Conservation (phyloP, 805 yeast genomes). For the Yamadazyma olivae region DNA sequence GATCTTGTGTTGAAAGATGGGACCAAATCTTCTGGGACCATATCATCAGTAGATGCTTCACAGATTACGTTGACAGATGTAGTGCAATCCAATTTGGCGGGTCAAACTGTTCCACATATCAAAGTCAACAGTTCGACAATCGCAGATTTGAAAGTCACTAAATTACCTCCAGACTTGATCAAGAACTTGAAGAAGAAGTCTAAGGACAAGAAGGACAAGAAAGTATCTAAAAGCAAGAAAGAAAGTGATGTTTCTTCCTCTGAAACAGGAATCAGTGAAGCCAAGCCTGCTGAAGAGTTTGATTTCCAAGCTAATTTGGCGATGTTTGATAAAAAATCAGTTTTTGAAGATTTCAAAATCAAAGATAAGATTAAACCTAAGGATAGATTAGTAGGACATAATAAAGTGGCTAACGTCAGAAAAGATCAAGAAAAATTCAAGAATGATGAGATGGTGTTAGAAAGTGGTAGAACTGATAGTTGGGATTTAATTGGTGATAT, state of each 20-base stretch:
- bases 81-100: conserved; percentile 13
- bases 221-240: conserved; percentile 14
- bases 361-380: conserved; percentile 59
- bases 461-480: conserved; percentile 37
- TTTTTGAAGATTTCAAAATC: conserved; percentile 71
- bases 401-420: conserved; percentile 40
- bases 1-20: conserved; percentile 38
- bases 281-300: conserved; percentile 48
- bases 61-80: conserved; percentile 24
- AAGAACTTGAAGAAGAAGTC: conserved; percentile 14
- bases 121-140: conserved; percentile 36
- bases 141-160: conserved; percentile 54
- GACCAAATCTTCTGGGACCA: conserved; percentile 28
- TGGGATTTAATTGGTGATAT: conserved; percentile 49
- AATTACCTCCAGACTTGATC: conserved; percentile 41
- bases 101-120: conserved; percentile 6
- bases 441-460: conserved; percentile 72
- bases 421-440: conserved; percentile 48
- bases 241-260: not conserved
- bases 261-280: not conserved
- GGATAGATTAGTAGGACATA: conserved; percentile 72
- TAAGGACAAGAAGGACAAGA: conserved; percentile 13
- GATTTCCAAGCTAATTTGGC: conserved; percentile 82
- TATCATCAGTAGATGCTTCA: conserved; percentile 28
- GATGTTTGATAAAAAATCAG: conserved; percentile 75